Evolutionary conservation across 106 monocot genomes (phyloP), one percentile per base, ranked within the genome.

Genomic region (Gastrodia elata): DNA sequence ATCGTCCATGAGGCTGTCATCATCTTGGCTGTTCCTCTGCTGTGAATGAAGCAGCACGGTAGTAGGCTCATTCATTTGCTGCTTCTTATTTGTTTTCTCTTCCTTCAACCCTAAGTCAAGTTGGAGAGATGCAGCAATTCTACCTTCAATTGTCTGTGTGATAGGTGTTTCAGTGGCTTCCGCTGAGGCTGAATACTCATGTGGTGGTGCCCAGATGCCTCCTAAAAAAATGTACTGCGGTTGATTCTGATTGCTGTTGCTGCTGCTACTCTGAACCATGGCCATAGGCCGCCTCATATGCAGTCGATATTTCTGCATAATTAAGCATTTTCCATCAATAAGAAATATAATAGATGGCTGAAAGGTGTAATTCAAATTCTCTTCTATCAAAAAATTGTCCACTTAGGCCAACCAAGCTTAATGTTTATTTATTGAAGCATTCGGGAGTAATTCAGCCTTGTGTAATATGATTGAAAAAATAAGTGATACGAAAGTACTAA

Each of bases 261-360:
- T 55, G 72, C 49, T 37, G 64, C 65, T 55, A 72, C 59, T 77
- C 26, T 80, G 80, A 11, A 39, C 73, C 33, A 74, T 46, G 1
- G 70, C 30, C 57, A 16, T 71, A 11, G 85, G 84, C 65, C 90
- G 74, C 40, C 86, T 79, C 1, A 76, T 84, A 71, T 94, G 94
- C 24, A 94, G 68, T 4, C 94, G 85, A 52, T 91, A 94, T 82
- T 94, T 94, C 94, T 94, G 79, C 73, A 57, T 18, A 27, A 56
- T 5, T 0, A 61, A 32, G 5, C 14, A 13, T 61, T 61, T 6
- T 58, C 0, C 28, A 28, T 61, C 0, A 61, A 32, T 30, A 61
- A 61, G 61, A 32, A 61, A 61, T 1, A 16, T 2, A 38, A n/a
- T 10, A 28, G 30, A 30, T 8, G 28, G 59, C 4, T 2, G 30